Evolutionary conservation across 2,329 filamentous ascomycete genomes (phyloP).

Genomic region (Pseudocercospora eumusae): DNA sequence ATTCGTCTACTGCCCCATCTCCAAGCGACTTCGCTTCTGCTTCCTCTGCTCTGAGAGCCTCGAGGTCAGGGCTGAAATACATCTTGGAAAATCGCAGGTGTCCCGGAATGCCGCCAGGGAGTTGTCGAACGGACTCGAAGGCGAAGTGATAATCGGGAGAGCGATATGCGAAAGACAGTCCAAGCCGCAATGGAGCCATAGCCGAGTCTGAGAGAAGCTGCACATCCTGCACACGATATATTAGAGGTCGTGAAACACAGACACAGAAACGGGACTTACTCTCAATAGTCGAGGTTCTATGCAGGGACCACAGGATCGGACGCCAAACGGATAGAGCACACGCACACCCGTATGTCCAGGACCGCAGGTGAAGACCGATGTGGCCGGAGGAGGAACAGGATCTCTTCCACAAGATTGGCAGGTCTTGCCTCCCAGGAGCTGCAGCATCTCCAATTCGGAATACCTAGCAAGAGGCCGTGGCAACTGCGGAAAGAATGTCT

Average conservation of each 20-base stretch:
- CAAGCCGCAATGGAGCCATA: conserved; percentile 63
- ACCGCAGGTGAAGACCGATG: conserved; percentile 58
- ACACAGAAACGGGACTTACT: conserved; percentile 53
- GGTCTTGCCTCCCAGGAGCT: conserved; percentile 60
- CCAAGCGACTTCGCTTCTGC: conserved; percentile 66
- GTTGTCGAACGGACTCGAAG: conserved; percentile 57
- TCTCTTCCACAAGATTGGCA: conserved; percentile 69
- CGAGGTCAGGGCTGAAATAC: conserved; percentile 65
- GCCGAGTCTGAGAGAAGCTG: conserved; percentile 64
- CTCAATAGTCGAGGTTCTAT: conserved; percentile 62
- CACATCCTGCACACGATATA: conserved; percentile 59
- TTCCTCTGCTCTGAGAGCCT: conserved; percentile 64
- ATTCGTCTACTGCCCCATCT: conserved; percentile 70
- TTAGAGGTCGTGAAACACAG: not conserved
- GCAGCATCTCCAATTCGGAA: conserved; percentile 76
- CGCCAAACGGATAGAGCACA: conserved; percentile 70
- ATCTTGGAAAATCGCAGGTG: conserved; percentile 62
- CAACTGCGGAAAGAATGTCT: conserved; percentile 64
- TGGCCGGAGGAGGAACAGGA: conserved; percentile 33
- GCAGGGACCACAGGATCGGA: conserved; percentile 67
- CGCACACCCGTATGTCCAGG: conserved; percentile 63
- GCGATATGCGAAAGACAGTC: conserved; percentile 68
- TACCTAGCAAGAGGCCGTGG: conserved; percentile 66
- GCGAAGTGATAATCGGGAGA: conserved; percentile 64
- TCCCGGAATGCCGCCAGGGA: conserved; percentile 49